Base-by-base conservation (phyloP, 2,329 filamentous ascomycete species). In the Fusarium pseudograminearum region DNA sequence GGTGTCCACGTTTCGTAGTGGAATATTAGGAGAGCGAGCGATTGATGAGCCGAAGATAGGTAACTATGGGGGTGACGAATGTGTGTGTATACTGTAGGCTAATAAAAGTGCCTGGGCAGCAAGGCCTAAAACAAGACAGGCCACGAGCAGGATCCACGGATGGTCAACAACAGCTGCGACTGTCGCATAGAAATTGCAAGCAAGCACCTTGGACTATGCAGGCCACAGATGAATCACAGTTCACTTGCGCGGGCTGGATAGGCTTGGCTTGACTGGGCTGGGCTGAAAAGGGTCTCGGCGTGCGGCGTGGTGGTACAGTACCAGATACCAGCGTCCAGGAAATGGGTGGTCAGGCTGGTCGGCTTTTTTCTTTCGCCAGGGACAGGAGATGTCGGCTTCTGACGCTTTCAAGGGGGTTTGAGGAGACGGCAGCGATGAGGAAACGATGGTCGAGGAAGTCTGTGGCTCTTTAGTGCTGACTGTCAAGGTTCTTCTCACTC, bases 91-190 rank as follows among this genome's bases (percentile, higher is more conserved):
- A 28, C 48, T 28, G 51, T 54, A 44, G 28, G 47, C 38, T 38
- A 61, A 50, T 47, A 26, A 58, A 41, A 38, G 34, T 54, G 40
- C 36, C 42, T 59, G 48, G 22, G 33, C 57, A 69, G 41, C 18
- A 65, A 61, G 69, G 67, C 66, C 69, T 51, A 64, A 57, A 58
- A 52, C 46, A 69, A 61, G 70, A 71, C 66, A 76, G 75, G 75
- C 75, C 71, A 77, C 26, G 44, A 31, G 7, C 68, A 50, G 56
- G 55, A 60, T 63, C 66, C 61, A 67, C 73, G 76, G 74, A 70
- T 71, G 75, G 74, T 78, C 73, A 68, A 75, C 65, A 70, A 73
- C 65, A 70, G 72, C 45, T 66, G 74, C 69, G 69, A 72, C 68
- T 76, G 68, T 78, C 75, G 76, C 76, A 76, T 77, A 72, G 73